Evolutionary conservation across 2,329 filamentous ascomycete genomes (phyloP).

Genomic region (Botryotinia convoluta): DNA sequence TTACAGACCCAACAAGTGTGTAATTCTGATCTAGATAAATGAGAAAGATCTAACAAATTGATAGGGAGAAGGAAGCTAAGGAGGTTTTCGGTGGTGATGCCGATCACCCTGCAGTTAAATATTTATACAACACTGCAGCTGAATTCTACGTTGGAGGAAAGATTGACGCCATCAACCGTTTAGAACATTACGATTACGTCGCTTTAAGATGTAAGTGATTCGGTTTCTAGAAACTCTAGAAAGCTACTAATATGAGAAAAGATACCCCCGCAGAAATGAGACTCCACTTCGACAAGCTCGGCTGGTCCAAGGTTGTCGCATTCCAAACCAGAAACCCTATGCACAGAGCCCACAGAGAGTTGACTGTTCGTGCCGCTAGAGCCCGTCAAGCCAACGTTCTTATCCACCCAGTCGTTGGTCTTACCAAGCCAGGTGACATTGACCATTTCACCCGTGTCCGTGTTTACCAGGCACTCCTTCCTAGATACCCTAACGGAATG

Average conservation of each 20-base stretch:
- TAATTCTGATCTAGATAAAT: conserved; percentile 19
- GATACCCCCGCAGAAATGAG: conserved; percentile 93
- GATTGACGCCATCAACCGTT: conserved; percentile 88
- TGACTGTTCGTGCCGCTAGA: conserved; percentile 94
- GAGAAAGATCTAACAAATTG: conserved; percentile 28
- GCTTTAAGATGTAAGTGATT: conserved; percentile 78
- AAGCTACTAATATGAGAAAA: conserved; percentile 39
- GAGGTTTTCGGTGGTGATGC: conserved; percentile 92
- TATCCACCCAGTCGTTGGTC: conserved; percentile 96
- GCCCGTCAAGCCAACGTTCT: conserved; percentile 97
- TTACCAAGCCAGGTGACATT: conserved; percentile 98
- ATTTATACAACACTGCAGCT: conserved; percentile 75
- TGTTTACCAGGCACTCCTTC: conserved; percentile 95
- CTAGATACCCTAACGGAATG: conserved; percentile 98
- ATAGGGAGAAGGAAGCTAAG: conserved; percentile 80
- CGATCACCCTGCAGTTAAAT: conserved; percentile 88
- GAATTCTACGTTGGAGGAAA: conserved; percentile 96
- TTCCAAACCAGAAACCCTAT: conserved; percentile 99
- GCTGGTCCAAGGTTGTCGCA: conserved; percentile 95
- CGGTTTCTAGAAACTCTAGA: not conserved
- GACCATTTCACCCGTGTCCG: conserved; percentile 99
- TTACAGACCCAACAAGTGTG: conserved; percentile 92
- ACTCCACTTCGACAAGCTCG: conserved; percentile 97
- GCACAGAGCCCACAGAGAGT: conserved; percentile 96
- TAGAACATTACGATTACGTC: conserved; percentile 99